Conservation (phyloP, 352 stramenopile species). For the Lagenidium giganteum region DNA sequence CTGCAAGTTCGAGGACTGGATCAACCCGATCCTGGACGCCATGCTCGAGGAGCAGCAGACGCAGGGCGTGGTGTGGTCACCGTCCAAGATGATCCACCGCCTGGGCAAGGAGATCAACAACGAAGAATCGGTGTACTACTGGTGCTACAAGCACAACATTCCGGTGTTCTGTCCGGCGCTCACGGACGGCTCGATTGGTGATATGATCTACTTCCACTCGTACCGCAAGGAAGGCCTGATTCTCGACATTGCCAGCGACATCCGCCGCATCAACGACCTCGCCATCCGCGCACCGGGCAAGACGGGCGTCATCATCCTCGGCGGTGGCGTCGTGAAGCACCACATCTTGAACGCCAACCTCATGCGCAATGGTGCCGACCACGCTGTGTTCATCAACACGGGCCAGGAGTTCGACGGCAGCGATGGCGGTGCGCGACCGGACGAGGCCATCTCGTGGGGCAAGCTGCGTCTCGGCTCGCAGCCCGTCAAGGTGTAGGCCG, state of each 20-base stretch:
- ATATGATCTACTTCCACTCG: slow-evolving; percentile 99
- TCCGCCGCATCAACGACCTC: slow-evolving; percentile 97
- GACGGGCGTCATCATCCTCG: slow-evolving; percentile 98
- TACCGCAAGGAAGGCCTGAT: slow-evolving; percentile 98
- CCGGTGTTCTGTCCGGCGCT: slow-evolving; percentile 99
- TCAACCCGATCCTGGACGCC: slow-evolving; percentile 94
- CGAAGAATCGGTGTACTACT: slow-evolving; percentile 99
- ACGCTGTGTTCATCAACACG: slow-evolving; percentile 99
- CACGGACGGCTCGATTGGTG: slow-evolving; percentile 98
- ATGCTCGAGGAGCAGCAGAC: slow-evolving; percentile 98
- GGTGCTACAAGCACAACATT: slow-evolving; percentile 99
- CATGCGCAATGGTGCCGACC: slow-evolving; percentile 99
- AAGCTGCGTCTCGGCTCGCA: slow-evolving; percentile 95
- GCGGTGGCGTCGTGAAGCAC: slow-evolving; percentile 98
- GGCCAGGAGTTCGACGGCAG: slow-evolving; percentile 98
- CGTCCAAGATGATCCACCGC: slow-evolving; percentile 95
- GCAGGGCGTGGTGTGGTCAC: slow-evolving; percentile 91
- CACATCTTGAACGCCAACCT: slow-evolving; percentile 99
- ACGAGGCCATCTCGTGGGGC: slow-evolving; percentile 99
- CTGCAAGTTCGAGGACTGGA: slow-evolving; percentile 97
- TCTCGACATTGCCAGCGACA: slow-evolving; percentile 97
- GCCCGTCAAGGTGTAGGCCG: slow-evolving; percentile 96
- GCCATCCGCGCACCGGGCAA: slow-evolving; percentile 91
- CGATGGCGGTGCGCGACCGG: slow-evolving; percentile 95
- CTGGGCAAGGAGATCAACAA: slow-evolving; percentile 98